Percentiles rank a stretch among this genome's conserved stretches.
Evolutionary conservation across 2,329 filamentous ascomycete genomes (phyloP).

Genomic region (Coniella vitis): DNA sequence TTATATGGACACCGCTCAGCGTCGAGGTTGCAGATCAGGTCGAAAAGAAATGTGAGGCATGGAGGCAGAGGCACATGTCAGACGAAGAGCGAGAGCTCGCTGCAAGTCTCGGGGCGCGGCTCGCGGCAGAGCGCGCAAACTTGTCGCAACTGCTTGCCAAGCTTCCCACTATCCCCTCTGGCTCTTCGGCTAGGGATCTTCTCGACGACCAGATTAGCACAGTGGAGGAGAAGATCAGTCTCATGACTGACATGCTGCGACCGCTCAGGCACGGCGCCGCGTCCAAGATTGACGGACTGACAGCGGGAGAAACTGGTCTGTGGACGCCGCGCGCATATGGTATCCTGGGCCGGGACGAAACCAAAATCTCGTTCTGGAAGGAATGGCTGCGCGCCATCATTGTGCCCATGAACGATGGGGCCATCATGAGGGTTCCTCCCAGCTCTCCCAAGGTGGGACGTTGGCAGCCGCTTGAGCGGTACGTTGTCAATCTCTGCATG

Average conservation of each 20-base stretch:
- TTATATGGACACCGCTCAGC: constrained; percentile 86
- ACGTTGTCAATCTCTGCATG: constrained; percentile 93
- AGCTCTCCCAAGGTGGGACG: constrained; percentile 86
- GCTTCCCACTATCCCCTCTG: constrained; percentile 73
- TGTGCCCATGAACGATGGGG: constrained; percentile 92
- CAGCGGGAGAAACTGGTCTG: constrained; percentile 87
- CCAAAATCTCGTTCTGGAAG: constrained; percentile 90
- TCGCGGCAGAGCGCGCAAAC: constrained; percentile 82
- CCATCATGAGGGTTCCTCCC: constrained; percentile 71
- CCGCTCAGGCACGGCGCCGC: constrained; percentile 90
- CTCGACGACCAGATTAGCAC: constrained; percentile 92
- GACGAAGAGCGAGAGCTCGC: constrained; percentile 87
- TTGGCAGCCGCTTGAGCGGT: constrained; percentile 95
- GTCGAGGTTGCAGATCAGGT: constrained; percentile 75
- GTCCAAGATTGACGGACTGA: constrained; percentile 94
- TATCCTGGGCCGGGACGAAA: constrained; percentile 76
- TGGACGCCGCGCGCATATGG: constrained; percentile 95
- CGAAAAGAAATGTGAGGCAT: constrained; percentile 75
- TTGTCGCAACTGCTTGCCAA: constrained; percentile 80
- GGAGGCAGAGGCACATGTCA: constrained; percentile 82
- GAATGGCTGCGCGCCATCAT: constrained; percentile 92
- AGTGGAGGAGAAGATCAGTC: constrained; percentile 91
- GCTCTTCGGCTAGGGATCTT: constrained; percentile 70
- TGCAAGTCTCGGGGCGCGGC: constrained; percentile 78
- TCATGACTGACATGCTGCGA: constrained; percentile 94